phyloP scores from a whole-genome alignment of 2,329 filamentous ascomycete genomes.

The Claviceps monticola region DNA sequence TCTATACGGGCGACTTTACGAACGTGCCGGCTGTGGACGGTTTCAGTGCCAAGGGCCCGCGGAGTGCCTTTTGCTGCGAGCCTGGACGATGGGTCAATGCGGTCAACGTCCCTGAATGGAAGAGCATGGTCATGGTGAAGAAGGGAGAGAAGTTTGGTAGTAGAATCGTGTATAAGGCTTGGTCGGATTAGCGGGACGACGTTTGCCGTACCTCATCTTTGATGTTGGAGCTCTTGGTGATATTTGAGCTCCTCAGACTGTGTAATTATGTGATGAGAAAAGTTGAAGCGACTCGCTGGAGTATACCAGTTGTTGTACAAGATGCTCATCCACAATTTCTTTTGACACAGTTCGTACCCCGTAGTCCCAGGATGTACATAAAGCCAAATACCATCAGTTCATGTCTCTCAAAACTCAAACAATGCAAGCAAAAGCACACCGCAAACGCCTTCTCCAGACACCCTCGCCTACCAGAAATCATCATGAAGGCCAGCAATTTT shows the following conservation, averaged over 20 bases:
- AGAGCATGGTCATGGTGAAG: slow-evolving; percentile 62
- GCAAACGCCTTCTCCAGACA: background rate
- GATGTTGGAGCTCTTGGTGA: background rate
- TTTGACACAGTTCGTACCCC: background rate
- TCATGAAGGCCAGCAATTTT: background rate
- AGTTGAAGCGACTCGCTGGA: background rate
- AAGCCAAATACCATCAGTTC: background rate
- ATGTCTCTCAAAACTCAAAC: background rate
- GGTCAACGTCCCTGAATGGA: slow-evolving; percentile 69
- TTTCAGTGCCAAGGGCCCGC: slow-evolving; percentile 47
- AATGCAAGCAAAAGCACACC: background rate
- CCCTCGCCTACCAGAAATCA: background rate
- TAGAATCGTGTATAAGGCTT: slow-evolving; percentile 71
- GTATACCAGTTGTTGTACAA: background rate
- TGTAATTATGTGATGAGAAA: no score
- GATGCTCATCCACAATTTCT: background rate
- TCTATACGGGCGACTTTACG: slow-evolving; percentile 83
- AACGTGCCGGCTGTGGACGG: slow-evolving; percentile 56
- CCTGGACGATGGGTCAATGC: slow-evolving; percentile 86
- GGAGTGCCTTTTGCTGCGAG: slow-evolving; percentile 83
- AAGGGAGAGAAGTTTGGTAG: slow-evolving; percentile 75
- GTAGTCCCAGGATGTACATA: background rate
- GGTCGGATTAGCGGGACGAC: slow-evolving; percentile 44
- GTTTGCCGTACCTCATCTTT: background rate
- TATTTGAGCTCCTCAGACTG: background rate